Evolutionary conservation across 2,329 filamentous ascomycete genomes (phyloP), one percentile per base, ranked within the genome.

Genomic region (Fusarium tuaranense): DNA sequence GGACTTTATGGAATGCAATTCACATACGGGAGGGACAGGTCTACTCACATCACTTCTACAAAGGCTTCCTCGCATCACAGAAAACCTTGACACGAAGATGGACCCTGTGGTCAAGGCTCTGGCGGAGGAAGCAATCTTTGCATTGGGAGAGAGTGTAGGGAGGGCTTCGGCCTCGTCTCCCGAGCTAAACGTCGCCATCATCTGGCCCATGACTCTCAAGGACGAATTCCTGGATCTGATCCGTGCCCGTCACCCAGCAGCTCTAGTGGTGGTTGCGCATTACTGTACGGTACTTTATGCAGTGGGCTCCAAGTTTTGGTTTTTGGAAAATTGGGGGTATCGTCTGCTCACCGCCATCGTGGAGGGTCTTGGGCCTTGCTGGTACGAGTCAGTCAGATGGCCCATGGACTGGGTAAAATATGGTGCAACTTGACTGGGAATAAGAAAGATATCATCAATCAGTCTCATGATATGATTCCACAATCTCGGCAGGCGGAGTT

Each of bases 271-370:
- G 5, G 36, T 63, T 9, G 58, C 65, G 2, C 59, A 67, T 25
- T 67, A 67, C 59, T 67, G 65, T 12, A 63, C 48, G 12, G 59
- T 67, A 9, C 59, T 67, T 18, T 14, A 58, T 27, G 65, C 59
- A 10, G 65, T 32, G 13, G 59, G 38, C 8, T 63, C 38, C 16
- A 27, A 57, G 4, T 63, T 46, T 22, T 67, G 65, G 65, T 63
- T 67, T 22, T 30, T 63, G 41, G 36, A 30, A 46, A 63, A 32
- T 32, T 55, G 51, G 51, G 51, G 51, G 5, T 1, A 20, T 10
- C 51, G 51, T 18, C 30, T 55, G 5, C 27, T 55, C 51, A 55
- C 51, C 27, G 25, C 51, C 30, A 55, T 55, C 30, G 16, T 32
- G 7, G 51, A 20, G 18, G 18, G 27, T 55, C 51, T 55, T 5